Percentiles rank a stretch among this genome's conserved stretches.
These are phyloP conservation scores for Colletotrichum incanum DNA, from an alignment of 2,329 filamentous ascomycete species.

Conservation along the genomic window DNA sequence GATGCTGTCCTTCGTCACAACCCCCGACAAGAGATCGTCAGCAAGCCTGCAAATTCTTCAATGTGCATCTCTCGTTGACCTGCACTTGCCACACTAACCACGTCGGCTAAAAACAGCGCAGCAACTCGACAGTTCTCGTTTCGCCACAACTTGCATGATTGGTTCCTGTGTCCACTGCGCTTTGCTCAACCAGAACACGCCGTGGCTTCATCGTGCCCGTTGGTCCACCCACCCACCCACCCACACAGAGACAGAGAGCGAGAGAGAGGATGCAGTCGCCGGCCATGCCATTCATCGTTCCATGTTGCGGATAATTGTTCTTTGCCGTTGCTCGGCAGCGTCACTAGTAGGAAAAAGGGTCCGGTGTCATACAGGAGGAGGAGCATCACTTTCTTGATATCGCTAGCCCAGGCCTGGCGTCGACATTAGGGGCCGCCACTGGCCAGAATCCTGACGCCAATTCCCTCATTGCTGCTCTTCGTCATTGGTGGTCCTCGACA, in stretches of 20 bases:
- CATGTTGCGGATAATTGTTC: slow-evolving; percentile 34
- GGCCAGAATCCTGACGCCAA: slow-evolving; percentile 1
- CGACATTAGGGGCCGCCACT: slow-evolving; percentile 5
- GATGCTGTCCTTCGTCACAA: slow-evolving; percentile 25
- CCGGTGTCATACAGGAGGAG: not conserved
- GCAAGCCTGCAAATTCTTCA: slow-evolving; percentile 11
- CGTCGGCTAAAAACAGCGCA: slow-evolving; percentile 12
- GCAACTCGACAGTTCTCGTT: not conserved
- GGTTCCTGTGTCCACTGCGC: slow-evolving; percentile 9
- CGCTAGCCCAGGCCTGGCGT: slow-evolving; percentile 8
- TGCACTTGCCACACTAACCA: slow-evolving; percentile 27
- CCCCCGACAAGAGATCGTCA: slow-evolving; percentile 3
- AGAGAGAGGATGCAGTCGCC: slow-evolving; percentile 12
- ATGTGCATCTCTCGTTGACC: slow-evolving; percentile 14
- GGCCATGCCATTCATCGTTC: slow-evolving; percentile 27
- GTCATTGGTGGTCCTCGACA: slow-evolving; percentile 14
- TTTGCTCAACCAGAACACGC: slow-evolving; percentile 17
- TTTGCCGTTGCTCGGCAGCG: slow-evolving; percentile 11
- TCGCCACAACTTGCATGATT: slow-evolving; percentile 35
- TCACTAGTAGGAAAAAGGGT: slow-evolving; percentile 12
- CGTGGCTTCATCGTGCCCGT: slow-evolving; percentile 15
- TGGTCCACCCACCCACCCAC: slow-evolving; percentile 30
- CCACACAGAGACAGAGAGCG: too few species aligned
- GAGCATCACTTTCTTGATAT: not conserved
- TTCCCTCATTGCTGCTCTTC: not conserved